Conservation (phyloP, 2,329 filamentous ascomycete genomes). For the Lecanicillium sp. region DNA sequence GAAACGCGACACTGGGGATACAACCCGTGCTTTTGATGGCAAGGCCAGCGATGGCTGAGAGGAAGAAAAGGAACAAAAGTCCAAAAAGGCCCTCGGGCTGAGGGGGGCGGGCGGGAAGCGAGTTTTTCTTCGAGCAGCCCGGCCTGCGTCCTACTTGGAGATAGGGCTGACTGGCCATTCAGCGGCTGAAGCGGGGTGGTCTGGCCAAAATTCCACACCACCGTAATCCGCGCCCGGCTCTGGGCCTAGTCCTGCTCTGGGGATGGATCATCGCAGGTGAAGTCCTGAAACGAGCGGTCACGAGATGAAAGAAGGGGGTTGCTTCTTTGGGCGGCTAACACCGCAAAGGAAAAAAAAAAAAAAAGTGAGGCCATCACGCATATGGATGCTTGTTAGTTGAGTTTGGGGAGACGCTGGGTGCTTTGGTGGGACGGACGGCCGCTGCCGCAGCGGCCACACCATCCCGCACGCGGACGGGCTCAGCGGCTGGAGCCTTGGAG, state of each 20-base stretch:
- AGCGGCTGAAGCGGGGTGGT: conserved; percentile 11
- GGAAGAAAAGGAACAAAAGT: too few relatives aligned
- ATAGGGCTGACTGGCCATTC: conserved; percentile 9
- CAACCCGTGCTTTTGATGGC: too few relatives aligned
- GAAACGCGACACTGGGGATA: too few relatives aligned
- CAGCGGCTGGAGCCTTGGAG: neutral
- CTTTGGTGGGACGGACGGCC: neutral
- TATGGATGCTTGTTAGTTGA: too few relatives aligned
- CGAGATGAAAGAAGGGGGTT: neutral
- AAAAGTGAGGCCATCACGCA: too few relatives aligned
- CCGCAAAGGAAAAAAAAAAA: too few relatives aligned
- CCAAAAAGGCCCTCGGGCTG: too few relatives aligned
- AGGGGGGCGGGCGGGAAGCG: conserved; percentile 4
- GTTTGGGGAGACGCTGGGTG: neutral
- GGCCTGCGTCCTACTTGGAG: conserved; percentile 4
- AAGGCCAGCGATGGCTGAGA: too few relatives aligned
- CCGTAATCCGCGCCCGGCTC: conserved; percentile 9
- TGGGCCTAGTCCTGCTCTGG: neutral
- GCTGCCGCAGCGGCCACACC: neutral
- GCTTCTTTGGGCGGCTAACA: neutral
- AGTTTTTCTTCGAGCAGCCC: neutral
- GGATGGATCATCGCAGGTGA: neutral
- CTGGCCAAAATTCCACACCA: conserved; percentile 2
- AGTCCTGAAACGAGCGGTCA: neutral
- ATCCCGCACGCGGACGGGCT: neutral